A percentile compares a stretch with the other conserved stretches of the same genome.
These are phyloP conservation scores for Ilyonectria robusta DNA, from an alignment of 2,329 filamentous ascomycete genomes.

Conservation along the genomic window DNA sequence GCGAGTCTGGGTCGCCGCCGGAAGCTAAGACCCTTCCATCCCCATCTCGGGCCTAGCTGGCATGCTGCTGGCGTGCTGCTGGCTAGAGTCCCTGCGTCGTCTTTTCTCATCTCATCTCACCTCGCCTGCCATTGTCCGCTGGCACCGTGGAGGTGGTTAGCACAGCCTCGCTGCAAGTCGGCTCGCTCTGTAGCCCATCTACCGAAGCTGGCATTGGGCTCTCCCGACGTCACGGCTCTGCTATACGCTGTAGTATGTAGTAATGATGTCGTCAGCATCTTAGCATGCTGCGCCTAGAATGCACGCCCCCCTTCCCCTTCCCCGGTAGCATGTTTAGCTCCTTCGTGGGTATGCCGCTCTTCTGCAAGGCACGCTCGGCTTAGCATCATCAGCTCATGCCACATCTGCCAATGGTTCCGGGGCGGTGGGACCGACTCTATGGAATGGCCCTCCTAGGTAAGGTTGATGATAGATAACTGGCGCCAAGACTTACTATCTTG, in stretches of 20 bases:
- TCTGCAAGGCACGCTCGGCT: conserved; percentile 17
- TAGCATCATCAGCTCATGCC: conserved; percentile 5
- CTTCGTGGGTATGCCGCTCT: conserved; percentile 2
- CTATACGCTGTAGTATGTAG: background rate
- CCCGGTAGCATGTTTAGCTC: background rate
- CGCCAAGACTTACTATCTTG: background rate
- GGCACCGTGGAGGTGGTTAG: background rate
- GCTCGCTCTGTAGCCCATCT: background rate
- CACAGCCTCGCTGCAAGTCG: conserved; percentile 1
- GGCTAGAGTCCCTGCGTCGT: background rate
- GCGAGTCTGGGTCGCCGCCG: conserved; percentile 22
- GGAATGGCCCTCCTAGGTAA: background rate
- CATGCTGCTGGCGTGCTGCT: background rate
- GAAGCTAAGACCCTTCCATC: background rate
- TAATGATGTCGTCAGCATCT: conserved; percentile 6
- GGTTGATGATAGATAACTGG: background rate
- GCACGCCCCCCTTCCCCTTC: conserved; percentile 13
- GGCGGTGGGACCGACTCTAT: background rate
- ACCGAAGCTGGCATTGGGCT: background rate
- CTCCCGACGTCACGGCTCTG: background rate
- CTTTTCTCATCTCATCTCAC: background rate
- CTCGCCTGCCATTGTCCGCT: background rate
- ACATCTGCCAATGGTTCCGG: background rate
- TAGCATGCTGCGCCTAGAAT: conserved; percentile 10
- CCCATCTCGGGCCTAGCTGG: conserved; percentile 19